Evolutionary conservation across 2,329 filamentous ascomycete species (phyloP).

Genomic region (Nigrospora sphaerica): DNA sequence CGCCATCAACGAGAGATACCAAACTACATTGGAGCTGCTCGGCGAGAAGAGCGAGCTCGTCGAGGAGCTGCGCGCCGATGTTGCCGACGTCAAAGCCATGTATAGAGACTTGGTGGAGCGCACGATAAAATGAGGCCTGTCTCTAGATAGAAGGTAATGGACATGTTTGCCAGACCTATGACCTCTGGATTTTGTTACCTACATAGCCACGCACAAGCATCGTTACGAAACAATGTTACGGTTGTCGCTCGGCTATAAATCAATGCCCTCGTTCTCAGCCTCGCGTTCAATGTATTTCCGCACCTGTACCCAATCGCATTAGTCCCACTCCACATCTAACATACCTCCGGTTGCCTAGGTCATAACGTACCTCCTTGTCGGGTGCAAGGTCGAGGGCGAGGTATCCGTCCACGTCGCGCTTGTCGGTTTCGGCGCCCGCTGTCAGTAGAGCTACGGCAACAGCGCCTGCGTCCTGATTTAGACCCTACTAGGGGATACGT

Average conservation of each 20-base stretch:
- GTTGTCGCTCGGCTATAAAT: conserved; percentile 25
- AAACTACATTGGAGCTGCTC: conserved; percentile 87
- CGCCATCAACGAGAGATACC: conserved; percentile 69
- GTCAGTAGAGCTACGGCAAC: conserved; percentile 77
- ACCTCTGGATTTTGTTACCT: no score
- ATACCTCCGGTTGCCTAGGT: no score
- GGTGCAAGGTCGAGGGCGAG: conserved; percentile 77
- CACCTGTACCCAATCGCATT: conserved; percentile 40
- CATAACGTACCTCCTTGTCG: conserved; percentile 63
- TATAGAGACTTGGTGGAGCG: conserved; percentile 88
- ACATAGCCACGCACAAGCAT: no score
- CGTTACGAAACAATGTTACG: no score
- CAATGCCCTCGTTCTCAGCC: conserved; percentile 81
- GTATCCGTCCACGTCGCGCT: conserved; percentile 64
- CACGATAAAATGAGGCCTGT: conserved; percentile 55
- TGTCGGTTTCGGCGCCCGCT: conserved; percentile 74
- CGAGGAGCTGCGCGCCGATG: conserved; percentile 82
- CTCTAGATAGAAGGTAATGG: neutral
- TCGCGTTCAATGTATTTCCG: conserved; percentile 68
- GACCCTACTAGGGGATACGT: neutral
- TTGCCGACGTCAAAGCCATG: conserved; percentile 90
- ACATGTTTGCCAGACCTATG: neutral
- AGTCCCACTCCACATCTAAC: no score
- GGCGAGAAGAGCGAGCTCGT: conserved; percentile 96
- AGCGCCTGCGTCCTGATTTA: conserved; percentile 46